phyloP scores from a whole-genome alignment of 306 rosid species.

The Quercus wislizeni region DNA sequence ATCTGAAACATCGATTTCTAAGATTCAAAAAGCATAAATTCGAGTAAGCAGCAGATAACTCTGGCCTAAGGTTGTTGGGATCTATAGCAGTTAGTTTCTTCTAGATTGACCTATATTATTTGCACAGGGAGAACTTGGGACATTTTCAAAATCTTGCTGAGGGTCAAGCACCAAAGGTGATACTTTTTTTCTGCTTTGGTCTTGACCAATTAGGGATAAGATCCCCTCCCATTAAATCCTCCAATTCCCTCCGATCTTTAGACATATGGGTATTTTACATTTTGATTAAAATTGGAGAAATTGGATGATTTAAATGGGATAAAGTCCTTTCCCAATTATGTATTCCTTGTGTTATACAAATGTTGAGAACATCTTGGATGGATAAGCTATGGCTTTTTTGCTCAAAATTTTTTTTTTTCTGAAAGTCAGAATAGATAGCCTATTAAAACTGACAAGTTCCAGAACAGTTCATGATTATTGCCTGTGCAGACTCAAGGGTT shows the following conservation, averaged over 20 bases:
- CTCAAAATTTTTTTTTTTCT: neutral
- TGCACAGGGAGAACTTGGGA: conserved; percentile 57
- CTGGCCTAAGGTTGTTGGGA: conserved; percentile 9
- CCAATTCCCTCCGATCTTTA: too few species aligned
- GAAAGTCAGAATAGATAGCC: conserved; percentile 1
- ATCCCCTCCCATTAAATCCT: too few species aligned
- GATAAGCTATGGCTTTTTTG: conserved; percentile 17
- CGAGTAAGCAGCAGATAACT: conserved; percentile 46
- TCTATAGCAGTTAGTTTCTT: conserved; percentile 1
- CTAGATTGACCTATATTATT: conserved; percentile 24
- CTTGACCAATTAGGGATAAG: too few species aligned
- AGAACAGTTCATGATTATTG: conserved; percentile 92
- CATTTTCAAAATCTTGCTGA: conserved; percentile 71
- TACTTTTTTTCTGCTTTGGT: neutral
- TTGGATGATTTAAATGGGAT: too few species aligned
- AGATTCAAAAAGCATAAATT: conserved; percentile 68
- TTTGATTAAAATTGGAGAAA: too few species aligned
- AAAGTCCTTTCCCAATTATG: neutral
- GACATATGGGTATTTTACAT: too few species aligned
- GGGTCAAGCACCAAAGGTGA: conserved; percentile 86
- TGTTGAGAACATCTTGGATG: neutral
- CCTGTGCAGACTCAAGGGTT: conserved; percentile 98
- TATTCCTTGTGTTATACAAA: neutral
- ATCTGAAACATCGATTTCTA: conserved; percentile 67
- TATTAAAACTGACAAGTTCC: conserved; percentile 43